Evolutionary conservation across 257 asterid genomes (phyloP).

Genomic region (Solanum habrochaites): DNA sequence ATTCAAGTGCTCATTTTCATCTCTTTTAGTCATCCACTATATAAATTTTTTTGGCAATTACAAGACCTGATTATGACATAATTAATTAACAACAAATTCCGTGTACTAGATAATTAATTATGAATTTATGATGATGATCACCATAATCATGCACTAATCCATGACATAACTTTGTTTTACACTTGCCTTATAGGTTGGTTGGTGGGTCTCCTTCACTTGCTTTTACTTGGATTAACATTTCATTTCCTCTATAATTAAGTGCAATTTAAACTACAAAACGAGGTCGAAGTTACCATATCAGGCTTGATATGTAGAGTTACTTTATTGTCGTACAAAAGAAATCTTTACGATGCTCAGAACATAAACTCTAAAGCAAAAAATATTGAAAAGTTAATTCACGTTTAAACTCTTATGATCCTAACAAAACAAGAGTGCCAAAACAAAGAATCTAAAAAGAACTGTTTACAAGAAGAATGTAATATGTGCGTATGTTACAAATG

Average conservation of each 20-base stretch:
- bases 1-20: not conserved
- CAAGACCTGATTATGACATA: not conserved
- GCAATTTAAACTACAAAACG: not conserved
- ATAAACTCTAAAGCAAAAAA: not conserved
- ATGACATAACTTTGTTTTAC: not conserved
- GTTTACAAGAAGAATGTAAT: not conserved
- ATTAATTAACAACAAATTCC: not conserved
- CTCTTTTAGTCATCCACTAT: not conserved
- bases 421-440: slow-evolving; percentile 2
- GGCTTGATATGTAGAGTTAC: not conserved
- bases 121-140: not conserved
- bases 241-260: not conserved
- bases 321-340: not conserved
- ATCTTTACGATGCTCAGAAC: not conserved
- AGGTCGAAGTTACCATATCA: not conserved
- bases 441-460: not conserved
- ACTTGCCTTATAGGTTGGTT: not conserved
- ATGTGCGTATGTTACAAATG: not conserved
- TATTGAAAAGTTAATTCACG: not conserved
- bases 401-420: not conserved
- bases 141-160: not conserved
- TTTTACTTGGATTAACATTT: not conserved
- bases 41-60: not conserved
- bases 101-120: not conserved
- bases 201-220: not conserved